Percentiles rank a stretch among this genome's conserved stretches.
Evolutionary conservation across 2,329 filamentous ascomycete species (phyloP).

Genomic region (Cordyceps fumosorosea): DNA sequence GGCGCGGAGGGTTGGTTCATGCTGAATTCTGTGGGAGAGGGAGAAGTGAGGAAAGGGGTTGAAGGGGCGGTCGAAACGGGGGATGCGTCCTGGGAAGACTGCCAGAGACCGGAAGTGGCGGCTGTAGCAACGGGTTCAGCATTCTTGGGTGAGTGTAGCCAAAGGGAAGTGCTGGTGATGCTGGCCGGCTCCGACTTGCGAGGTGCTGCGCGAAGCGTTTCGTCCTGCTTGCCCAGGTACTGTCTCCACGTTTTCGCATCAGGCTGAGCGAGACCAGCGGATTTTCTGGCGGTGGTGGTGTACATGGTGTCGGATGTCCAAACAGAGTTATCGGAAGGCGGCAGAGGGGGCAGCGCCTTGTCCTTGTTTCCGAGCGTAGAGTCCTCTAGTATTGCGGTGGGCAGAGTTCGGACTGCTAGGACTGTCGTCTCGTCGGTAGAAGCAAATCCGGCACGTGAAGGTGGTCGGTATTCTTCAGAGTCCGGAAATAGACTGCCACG

Average conservation of each 20-base stretch:
- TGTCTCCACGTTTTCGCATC: constrained; percentile 27
- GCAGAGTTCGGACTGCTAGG: not conserved
- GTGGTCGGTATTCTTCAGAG: constrained; percentile 2
- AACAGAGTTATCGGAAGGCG: not conserved
- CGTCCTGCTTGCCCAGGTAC: constrained; percentile 20
- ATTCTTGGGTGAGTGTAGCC: not conserved
- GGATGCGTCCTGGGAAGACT: not conserved
- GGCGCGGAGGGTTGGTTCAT: constrained; percentile 6
- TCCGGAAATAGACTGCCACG: constrained; percentile 42
- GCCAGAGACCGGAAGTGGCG: not conserved
- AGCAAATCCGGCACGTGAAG: not conserved
- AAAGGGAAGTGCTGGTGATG: constrained; percentile 11
- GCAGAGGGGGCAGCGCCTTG: constrained; percentile 9
- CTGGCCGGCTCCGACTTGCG: constrained; percentile 10
- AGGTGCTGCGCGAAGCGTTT: constrained; percentile 8
- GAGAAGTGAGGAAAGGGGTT: constrained; percentile 14
- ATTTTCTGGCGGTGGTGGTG: not conserved
- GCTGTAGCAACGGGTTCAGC: not conserved
- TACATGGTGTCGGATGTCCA: constrained; percentile 9
- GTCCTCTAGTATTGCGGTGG: not conserved
- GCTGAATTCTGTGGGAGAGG: constrained; percentile 13
- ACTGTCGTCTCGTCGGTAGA: not conserved
- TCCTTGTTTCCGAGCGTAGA: constrained; percentile 16
- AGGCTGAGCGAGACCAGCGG: constrained; percentile 29
- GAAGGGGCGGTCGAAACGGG: constrained; percentile 7